Evolutionary conservation across 352 stramenopile species (phyloP).

Genomic region (Globisporangium camurandrum): DNA sequence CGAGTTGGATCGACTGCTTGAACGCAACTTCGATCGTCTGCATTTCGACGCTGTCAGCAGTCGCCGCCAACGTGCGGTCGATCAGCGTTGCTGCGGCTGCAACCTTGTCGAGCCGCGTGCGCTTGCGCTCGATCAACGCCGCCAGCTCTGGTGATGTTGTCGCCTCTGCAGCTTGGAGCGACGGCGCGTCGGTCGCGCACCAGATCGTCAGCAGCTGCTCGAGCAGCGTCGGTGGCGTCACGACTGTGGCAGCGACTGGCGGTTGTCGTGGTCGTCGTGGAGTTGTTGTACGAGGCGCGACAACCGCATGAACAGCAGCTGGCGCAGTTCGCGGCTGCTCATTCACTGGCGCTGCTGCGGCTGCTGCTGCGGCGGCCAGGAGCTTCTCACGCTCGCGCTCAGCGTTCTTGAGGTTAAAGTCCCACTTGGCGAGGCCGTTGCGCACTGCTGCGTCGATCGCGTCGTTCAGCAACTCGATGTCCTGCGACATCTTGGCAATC

Average conservation of each 20-base stretch:
- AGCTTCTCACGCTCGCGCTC: conserved; percentile 61
- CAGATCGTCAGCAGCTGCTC: conserved; percentile 35
- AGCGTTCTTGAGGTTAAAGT: conserved; percentile 78
- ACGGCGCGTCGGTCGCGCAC: conserved; percentile 18
- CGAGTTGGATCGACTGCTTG: conserved; percentile 44
- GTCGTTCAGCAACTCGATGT: conserved; percentile 56
- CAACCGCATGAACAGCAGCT: not conserved
- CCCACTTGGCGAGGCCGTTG: conserved; percentile 66
- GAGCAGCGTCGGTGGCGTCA: conserved; percentile 2
- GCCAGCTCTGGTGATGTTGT: conserved; percentile 16
- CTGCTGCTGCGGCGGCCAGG: no score
- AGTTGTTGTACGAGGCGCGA: not conserved
- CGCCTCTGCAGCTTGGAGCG: conserved; percentile 18
- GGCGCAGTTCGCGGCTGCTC: not conserved
- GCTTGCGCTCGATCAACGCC: conserved; percentile 29
- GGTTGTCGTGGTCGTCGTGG: not conserved
- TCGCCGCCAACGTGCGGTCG: conserved; percentile 19
- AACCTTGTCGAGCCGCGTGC: conserved; percentile 35
- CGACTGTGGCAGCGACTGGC: conserved; percentile 3
- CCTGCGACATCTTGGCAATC: conserved; percentile 61
- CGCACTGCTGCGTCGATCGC: conserved; percentile 53
- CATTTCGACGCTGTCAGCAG: no score
- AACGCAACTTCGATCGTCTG: conserved; percentile 46
- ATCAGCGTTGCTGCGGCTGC: conserved; percentile 30
- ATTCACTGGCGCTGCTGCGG: no score